Conservation (phyloP, 345 rosid genomes). For the Heritiera littoralis region DNA sequence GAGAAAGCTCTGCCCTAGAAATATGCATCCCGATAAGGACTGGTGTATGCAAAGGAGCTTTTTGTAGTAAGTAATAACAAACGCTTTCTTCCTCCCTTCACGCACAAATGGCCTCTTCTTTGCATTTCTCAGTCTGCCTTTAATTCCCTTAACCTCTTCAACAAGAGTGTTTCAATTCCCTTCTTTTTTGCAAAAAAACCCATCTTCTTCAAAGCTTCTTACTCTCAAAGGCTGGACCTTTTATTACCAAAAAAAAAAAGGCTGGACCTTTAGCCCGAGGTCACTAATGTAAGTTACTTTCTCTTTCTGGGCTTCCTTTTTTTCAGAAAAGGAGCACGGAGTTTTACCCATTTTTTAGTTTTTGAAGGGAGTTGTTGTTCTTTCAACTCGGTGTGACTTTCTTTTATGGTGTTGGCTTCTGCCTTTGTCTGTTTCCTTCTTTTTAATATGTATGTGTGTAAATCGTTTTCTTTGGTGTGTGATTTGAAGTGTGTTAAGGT, state of each 20-base stretch:
- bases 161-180: background rate
- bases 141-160: slow-evolving; percentile 26
- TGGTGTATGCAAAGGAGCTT: slow-evolving; percentile 11
- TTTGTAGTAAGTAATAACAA: slow-evolving; percentile 19
- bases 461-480: slow-evolving; percentile 5
- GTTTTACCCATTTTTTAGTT: background rate
- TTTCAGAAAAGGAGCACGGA: background rate
- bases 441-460: background rate
- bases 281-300: slow-evolving; percentile 31
- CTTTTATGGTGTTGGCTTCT: slow-evolving; percentile 33
- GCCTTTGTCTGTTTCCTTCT: slow-evolving; percentile 1
- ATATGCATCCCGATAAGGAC: slow-evolving; percentile 27
- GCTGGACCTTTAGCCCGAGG: slow-evolving; percentile 23
- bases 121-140: slow-evolving; percentile 26
- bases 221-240: slow-evolving; percentile 23
- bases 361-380: background rate
- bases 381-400: slow-evolving; percentile 24
- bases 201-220: slow-evolving; percentile 6
- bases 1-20: slow-evolving; percentile 30
- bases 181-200: background rate
- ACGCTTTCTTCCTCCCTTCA: background rate
- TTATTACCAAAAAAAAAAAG: too few species aligned
- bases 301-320: background rate
- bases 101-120: slow-evolving; percentile 17
- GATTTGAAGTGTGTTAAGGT: slow-evolving; percentile 11